Conservation (phyloP, 2,329 filamentous ascomycete genomes). For the Diplocarpon rosae region DNA sequence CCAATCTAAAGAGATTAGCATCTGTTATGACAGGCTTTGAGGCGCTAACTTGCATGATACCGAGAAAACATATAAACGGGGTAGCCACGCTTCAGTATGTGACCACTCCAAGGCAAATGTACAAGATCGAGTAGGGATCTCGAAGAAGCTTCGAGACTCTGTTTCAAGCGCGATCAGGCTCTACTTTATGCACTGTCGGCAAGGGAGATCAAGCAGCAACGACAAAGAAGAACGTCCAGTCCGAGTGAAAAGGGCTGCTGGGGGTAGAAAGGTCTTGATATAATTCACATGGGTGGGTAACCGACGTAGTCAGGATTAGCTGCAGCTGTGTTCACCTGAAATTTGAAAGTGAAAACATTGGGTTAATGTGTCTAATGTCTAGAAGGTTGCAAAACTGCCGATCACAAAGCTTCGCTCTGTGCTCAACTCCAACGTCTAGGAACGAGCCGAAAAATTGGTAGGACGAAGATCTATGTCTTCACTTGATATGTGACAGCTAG, state of each 20-base stretch:
- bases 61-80: background rate
- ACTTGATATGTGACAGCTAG: slow-evolving; percentile 1
- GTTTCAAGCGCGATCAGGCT: too few species aligned
- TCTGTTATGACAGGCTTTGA: background rate
- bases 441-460: slow-evolving; percentile 1
- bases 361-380: background rate
- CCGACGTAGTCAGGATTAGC: too few species aligned
- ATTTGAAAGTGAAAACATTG: too few species aligned
- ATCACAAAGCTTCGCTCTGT: background rate
- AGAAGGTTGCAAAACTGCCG: background rate
- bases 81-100: background rate
- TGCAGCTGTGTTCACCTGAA: too few species aligned
- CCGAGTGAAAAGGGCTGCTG: background rate
- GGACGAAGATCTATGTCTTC: background rate
- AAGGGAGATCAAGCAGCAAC: too few species aligned
- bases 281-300: background rate
- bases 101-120: too few species aligned
- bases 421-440: background rate
- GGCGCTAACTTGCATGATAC: background rate
- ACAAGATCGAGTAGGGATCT: too few species aligned
- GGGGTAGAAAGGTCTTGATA: background rate
- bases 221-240: too few species aligned
- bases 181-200: too few species aligned
- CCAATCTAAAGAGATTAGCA: background rate
- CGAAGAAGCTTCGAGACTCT: too few species aligned